These are phyloP conservation scores for Aspergillus egyptiacus DNA, from an alignment of 495 filamentous ascomycete genomes.

Conservation along the genomic window DNA sequence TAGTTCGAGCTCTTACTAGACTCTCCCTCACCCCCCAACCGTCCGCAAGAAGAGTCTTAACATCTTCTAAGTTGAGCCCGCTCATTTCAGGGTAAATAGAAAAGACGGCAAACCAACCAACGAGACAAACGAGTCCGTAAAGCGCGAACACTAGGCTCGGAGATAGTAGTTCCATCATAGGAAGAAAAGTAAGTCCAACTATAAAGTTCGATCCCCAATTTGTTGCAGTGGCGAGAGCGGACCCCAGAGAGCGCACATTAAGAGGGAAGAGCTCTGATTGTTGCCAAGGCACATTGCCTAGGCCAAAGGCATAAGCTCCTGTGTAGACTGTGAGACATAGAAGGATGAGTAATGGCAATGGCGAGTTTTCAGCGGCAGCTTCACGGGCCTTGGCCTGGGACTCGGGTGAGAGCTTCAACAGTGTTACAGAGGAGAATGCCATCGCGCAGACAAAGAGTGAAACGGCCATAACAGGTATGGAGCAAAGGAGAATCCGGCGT, in stretches of 20 bases:
- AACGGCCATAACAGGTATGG: constrained; percentile 76
- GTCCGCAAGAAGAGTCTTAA: constrained; percentile 63
- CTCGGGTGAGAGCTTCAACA: constrained; percentile 20
- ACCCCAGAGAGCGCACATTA: constrained; percentile 74
- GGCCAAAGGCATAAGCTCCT: constrained; percentile 75
- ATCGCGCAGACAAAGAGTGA: constrained; percentile 62
- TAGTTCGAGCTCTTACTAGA: not conserved
- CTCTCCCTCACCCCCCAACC: constrained; percentile 35
- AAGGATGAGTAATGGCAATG: constrained; percentile 51
- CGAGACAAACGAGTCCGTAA: constrained; percentile 64
- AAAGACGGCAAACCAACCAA: constrained; percentile 62
- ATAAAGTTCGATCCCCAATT: constrained; percentile 88
- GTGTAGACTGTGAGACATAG: constrained; percentile 75
- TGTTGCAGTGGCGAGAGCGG: constrained; percentile 74
- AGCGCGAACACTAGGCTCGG: constrained; percentile 73
- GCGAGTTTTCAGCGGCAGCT: constrained; percentile 4
- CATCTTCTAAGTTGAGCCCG: constrained; percentile 75
- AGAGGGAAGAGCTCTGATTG: constrained; percentile 87
- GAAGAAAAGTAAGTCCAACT: constrained; percentile 81
- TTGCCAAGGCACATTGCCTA: constrained; percentile 92
- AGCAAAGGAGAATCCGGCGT: constrained; percentile 72
- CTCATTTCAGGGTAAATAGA: constrained; percentile 79
- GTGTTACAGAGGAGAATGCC: constrained; percentile 56
- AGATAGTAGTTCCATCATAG: constrained; percentile 72
- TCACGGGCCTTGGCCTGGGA: constrained; percentile 14